Evolutionary conservation across 805 yeast genomes (phyloP).

Genomic region (Ogataea salicorniae): DNA sequence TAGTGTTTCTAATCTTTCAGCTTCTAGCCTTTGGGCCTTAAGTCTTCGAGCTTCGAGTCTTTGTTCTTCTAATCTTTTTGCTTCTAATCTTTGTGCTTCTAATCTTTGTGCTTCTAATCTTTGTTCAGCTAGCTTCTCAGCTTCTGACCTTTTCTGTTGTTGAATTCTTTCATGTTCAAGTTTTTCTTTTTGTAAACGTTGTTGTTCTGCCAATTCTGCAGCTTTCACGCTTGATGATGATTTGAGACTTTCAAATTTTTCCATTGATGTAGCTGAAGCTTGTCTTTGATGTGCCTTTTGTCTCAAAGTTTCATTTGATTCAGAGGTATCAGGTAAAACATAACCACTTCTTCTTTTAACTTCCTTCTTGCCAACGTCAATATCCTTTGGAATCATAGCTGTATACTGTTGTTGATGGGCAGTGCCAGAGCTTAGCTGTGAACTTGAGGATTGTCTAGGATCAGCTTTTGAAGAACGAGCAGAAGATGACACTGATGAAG

Average conservation of each 20-base stretch:
- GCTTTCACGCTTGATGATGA: neutral
- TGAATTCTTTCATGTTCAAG: slow-evolving; percentile 1
- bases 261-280: slow-evolving; percentile 3
- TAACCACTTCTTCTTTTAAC: neutral
- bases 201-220: slow-evolving; percentile 5
- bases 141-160: slow-evolving; percentile 1
- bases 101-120: slow-evolving; percentile 1
- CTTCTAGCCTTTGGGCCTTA: neutral
- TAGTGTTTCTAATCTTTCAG: neutral
- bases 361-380: neutral
- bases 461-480: too few species aligned
- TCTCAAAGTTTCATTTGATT: neutral
- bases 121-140: slow-evolving; percentile 1
- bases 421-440: too few species aligned
- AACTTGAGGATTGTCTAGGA: too few species aligned
- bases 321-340: slow-evolving; percentile 1
- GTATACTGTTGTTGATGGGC: too few species aligned
- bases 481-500: too few species aligned
- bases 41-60: neutral
- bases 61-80: neutral
- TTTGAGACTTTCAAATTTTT: slow-evolving; percentile 3
- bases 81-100: neutral
- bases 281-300: slow-evolving; percentile 2
- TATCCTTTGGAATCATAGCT: too few species aligned
- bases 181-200: neutral